Evolutionary conservation across 2,329 filamentous ascomycete species (phyloP).

Genomic region (Fusarium sp.): DNA sequence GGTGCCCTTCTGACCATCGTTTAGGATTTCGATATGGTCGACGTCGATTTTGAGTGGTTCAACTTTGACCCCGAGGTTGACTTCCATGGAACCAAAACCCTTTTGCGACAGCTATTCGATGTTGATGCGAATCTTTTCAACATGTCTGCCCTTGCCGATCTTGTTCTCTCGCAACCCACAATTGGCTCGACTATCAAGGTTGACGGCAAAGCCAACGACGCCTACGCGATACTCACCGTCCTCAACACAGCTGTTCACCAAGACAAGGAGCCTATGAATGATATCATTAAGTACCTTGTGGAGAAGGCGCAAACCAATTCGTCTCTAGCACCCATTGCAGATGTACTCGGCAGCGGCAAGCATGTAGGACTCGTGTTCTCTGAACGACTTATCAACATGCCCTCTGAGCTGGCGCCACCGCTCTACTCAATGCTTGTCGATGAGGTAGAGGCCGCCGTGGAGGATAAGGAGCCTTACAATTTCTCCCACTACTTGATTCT

Average conservation of each 20-base stretch:
- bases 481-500: conserved; percentile 94
- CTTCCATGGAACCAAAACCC: conserved; percentile 92
- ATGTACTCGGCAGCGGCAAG: conserved; percentile 64
- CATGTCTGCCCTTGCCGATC: conserved; percentile 84
- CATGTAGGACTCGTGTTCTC: conserved; percentile 89
- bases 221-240: conserved; percentile 91
- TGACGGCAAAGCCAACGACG: conserved; percentile 92
- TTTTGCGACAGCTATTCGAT: conserved; percentile 92
- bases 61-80: conserved; percentile 90
- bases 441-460: conserved; percentile 87
- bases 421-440: conserved; percentile 95
- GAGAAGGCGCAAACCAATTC: conserved; percentile 65
- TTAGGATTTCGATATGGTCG: conserved; percentile 90
- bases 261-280: conserved; percentile 76
- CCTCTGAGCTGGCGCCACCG: conserved; percentile 89
- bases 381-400: conserved; percentile 96
- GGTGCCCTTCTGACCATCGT: conserved; percentile 20
- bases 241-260: conserved; percentile 84
- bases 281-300: conserved; percentile 77
- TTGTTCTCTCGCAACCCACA: conserved; percentile 86
- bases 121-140: conserved; percentile 87
- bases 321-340: conserved; percentile 65
- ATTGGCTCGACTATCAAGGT: conserved; percentile 97
- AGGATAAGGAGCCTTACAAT: conserved; percentile 90
- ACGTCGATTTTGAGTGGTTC: conserved; percentile 99